Percentiles rank a stretch among this genome's conserved stretches.
Conservation (phyloP, 345 rosid genomes). For the Crucihimalaya himalaica region DNA sequence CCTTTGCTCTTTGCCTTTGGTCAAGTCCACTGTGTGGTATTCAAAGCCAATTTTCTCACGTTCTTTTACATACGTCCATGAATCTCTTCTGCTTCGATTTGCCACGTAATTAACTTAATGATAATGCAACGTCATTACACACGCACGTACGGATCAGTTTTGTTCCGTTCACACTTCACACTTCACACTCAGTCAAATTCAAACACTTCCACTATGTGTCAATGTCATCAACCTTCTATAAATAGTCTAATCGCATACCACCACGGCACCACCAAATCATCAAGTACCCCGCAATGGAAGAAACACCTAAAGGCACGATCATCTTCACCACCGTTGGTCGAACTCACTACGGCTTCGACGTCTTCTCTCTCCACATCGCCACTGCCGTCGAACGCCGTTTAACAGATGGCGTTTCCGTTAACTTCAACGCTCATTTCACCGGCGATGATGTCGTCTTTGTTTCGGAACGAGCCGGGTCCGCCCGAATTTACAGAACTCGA, state of each 20-base stretch:
- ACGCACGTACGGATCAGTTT: conserved; percentile 29
- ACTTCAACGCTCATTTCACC: conserved; percentile 73
- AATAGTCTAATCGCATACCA: background rate
- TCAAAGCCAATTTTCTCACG: conserved; percentile 17
- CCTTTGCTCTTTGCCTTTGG: background rate
- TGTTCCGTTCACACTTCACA: conserved; percentile 38
- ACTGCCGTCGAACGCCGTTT: conserved; percentile 48
- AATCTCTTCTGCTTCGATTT: conserved; percentile 13
- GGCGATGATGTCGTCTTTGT: conserved; percentile 51
- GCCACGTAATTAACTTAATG: conserved; percentile 5
- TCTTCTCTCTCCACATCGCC: conserved; percentile 52
- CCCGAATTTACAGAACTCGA: conserved; percentile 49
- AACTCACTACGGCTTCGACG: conserved; percentile 71
- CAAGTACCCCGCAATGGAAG: conserved; percentile 45
- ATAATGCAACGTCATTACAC: conserved; percentile 42
- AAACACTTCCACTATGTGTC: background rate
- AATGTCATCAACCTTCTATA: conserved; percentile 19
- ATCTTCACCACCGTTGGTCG: conserved; percentile 72
- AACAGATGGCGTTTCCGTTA: conserved; percentile 70
- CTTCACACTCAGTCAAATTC: conserved; percentile 1
- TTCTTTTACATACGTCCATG: background rate
- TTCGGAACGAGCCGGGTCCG: conserved; percentile 67
- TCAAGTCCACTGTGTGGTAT: background rate
- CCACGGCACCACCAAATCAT: background rate
- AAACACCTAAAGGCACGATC: conserved; percentile 60